Conservation (phyloP, 2,329 filamentous ascomycete genomes). For the Trichoderma citrinoviride region DNA sequence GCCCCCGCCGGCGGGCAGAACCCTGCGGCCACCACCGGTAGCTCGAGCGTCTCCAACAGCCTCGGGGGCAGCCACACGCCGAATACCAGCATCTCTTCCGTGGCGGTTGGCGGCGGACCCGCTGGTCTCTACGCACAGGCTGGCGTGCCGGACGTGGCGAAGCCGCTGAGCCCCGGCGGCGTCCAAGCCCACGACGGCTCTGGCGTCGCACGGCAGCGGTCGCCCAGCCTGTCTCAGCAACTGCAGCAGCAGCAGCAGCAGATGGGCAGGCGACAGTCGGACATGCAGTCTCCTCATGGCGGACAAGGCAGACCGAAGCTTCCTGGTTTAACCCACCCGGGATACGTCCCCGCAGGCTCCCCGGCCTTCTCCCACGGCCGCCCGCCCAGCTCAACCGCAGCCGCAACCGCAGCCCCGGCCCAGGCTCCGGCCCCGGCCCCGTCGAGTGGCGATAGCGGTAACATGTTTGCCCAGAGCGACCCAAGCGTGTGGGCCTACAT, state of each 20-base stretch:
- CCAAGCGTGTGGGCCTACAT: slow-evolving; percentile 71
- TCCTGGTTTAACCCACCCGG: slow-evolving; percentile 38
- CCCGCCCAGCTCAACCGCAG: slow-evolving; percentile 49
- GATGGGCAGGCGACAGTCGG: slow-evolving; percentile 52
- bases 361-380: slow-evolving; percentile 34
- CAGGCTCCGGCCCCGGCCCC: slow-evolving; percentile 50
- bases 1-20: slow-evolving; percentile 59
- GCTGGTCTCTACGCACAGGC: slow-evolving; percentile 67
- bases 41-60: slow-evolving; percentile 49
- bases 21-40: slow-evolving; percentile 50
- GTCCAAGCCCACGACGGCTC: slow-evolving; percentile 52
- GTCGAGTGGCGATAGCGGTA: slow-evolving; percentile 59
- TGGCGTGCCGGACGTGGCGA: slow-evolving; percentile 81
- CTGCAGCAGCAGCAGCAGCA: slow-evolving; percentile 66
- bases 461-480: slow-evolving; percentile 61
- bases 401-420: slow-evolving; percentile 29
- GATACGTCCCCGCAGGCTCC: slow-evolving; percentile 35
- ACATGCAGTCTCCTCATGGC: slow-evolving; percentile 54
- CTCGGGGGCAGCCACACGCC: slow-evolving; percentile 45
- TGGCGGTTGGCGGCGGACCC: slow-evolving; percentile 46
- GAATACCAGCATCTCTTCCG: slow-evolving; percentile 49
- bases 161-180: slow-evolving; percentile 70
- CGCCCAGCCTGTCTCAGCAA: slow-evolving; percentile 64
- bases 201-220: slow-evolving; percentile 55
- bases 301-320: slow-evolving; percentile 41